A percentile compares a stretch with the other conserved stretches of the same genome.
These are phyloP conservation scores for Zymoseptoria pseudotritici DNA, from an alignment of 2,329 filamentous ascomycete genomes.

Conservation along the genomic window DNA sequence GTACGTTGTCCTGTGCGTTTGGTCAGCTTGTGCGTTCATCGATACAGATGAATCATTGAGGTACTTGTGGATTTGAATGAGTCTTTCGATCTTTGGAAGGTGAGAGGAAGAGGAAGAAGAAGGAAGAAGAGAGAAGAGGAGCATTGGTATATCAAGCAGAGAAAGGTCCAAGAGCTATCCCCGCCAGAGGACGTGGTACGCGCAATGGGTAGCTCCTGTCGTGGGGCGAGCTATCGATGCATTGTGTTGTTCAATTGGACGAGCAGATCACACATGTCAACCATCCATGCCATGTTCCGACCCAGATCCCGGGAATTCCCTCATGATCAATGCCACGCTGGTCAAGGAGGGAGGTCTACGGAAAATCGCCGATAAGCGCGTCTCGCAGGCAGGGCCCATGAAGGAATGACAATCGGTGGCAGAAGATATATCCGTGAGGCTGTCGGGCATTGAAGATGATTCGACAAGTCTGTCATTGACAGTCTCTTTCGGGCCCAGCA, in stretches of 20 bases:
- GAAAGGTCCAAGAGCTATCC: not conserved
- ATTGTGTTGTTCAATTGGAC: not conserved
- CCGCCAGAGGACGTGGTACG: not conserved
- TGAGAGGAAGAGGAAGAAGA: not conserved
- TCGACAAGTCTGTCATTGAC: no score
- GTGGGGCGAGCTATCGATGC: not conserved
- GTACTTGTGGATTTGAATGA: not conserved
- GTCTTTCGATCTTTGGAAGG: not conserved
- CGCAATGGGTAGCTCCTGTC: not conserved
- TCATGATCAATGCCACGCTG: not conserved
- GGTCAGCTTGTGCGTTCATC: not conserved
- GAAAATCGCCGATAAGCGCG: not conserved
- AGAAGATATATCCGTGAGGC: no score
- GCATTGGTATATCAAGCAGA: not conserved
- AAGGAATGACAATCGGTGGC: not conserved
- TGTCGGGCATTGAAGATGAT: no score
- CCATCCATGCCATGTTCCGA: not conserved
- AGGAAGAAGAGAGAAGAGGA: not conserved
- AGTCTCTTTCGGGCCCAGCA: no score
- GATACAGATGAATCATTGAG: not conserved
- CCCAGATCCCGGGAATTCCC: not conserved
- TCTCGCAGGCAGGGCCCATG: not conserved
- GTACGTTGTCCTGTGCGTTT: not conserved
- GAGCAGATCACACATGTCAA: not conserved
- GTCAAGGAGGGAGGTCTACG: not conserved